A percentile compares a stretch with the other conserved stretches of the same genome.
These are phyloP conservation scores for Phyllosticta citrichinensis DNA, from an alignment of 2,329 filamentous ascomycete species.

Conservation along the genomic window DNA sequence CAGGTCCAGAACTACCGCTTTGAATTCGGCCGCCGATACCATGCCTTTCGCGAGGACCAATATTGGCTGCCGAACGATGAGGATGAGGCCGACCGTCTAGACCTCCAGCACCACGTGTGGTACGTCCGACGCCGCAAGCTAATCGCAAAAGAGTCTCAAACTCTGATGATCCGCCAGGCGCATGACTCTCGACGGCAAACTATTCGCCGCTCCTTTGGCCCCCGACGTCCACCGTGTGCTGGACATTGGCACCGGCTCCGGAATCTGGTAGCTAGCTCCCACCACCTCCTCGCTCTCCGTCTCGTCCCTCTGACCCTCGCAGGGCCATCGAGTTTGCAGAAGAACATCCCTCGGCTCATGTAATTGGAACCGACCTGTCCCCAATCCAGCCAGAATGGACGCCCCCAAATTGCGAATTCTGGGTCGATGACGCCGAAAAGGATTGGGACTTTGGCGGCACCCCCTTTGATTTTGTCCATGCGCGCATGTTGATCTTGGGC, in stretches of 20 bases:
- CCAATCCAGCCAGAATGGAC: slow-evolving; percentile 11
- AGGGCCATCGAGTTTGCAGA: slow-evolving; percentile 23
- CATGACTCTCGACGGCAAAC: slow-evolving; percentile 25
- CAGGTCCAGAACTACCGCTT: slow-evolving; percentile 26
- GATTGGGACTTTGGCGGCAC: slow-evolving; percentile 43
- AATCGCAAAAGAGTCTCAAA: neutral
- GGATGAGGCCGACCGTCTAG: slow-evolving; percentile 26
- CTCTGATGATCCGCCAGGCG: slow-evolving; percentile 9
- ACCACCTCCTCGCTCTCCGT: neutral
- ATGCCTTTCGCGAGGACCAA: slow-evolving; percentile 26
- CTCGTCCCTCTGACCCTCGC: neutral
- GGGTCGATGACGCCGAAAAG: slow-evolving; percentile 30
- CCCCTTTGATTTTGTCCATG: slow-evolving; percentile 49
- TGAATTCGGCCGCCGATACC: slow-evolving; percentile 29
- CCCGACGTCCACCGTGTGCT: slow-evolving; percentile 12
- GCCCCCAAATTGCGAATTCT: slow-evolving; percentile 24
- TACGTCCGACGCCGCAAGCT: neutral
- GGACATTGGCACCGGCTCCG: slow-evolving; percentile 25
- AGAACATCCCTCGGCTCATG: slow-evolving; percentile 22
- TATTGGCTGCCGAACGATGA: slow-evolving; percentile 29
- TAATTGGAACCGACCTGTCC: slow-evolving; percentile 28
- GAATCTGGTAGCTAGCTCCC: slow-evolving; percentile 17
- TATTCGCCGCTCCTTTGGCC: slow-evolving; percentile 24
- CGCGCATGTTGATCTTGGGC: slow-evolving; percentile 41
- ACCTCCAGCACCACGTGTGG: slow-evolving; percentile 30